Percentiles rank a stretch among this genome's conserved stretches.
phyloP scores from a whole-genome alignment of 2,329 filamentous ascomycete genomes.

The Fusarium albosuccineum region DNA sequence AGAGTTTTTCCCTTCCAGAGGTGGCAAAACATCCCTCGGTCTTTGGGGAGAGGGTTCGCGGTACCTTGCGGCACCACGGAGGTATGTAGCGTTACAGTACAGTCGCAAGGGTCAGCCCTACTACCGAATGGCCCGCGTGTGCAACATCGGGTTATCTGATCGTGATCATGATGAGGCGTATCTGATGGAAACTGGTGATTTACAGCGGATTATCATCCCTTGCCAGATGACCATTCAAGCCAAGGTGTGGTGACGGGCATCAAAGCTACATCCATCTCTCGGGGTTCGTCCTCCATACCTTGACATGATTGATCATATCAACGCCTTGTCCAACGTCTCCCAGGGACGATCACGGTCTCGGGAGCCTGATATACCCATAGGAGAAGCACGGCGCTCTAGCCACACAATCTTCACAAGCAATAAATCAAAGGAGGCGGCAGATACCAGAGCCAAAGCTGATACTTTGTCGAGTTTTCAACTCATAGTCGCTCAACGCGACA shows the following conservation, averaged over 20 bases:
- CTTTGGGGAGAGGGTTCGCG: neutral
- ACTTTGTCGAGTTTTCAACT: constrained; percentile 33
- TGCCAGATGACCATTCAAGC: too few relatives aligned
- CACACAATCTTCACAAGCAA: neutral
- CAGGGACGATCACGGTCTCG: neutral
- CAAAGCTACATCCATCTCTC: neutral
- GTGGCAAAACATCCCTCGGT: neutral
- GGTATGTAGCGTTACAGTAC: constrained; percentile 9
- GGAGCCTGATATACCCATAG: neutral
- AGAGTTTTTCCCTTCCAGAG: neutral
- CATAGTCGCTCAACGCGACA: constrained; percentile 27
- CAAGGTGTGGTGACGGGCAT: neutral
- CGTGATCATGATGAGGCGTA: neutral
- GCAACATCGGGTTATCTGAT: constrained; percentile 1
- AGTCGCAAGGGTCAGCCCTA: constrained; percentile 12
- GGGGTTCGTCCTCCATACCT: neutral
- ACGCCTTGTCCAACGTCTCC: neutral
- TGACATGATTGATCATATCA: neutral
- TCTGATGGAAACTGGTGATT: neutral
- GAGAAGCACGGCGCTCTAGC: neutral
- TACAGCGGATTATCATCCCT: neutral
- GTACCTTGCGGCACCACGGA: neutral
- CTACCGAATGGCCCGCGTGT: neutral
- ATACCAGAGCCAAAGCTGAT: constrained; percentile 32
- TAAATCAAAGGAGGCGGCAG: constrained; percentile 39